Percentiles rank a stretch among this genome's conserved stretches.
phyloP scores from a whole-genome alignment of 2,329 filamentous ascomycete species.

The Calonectria crousiana region DNA sequence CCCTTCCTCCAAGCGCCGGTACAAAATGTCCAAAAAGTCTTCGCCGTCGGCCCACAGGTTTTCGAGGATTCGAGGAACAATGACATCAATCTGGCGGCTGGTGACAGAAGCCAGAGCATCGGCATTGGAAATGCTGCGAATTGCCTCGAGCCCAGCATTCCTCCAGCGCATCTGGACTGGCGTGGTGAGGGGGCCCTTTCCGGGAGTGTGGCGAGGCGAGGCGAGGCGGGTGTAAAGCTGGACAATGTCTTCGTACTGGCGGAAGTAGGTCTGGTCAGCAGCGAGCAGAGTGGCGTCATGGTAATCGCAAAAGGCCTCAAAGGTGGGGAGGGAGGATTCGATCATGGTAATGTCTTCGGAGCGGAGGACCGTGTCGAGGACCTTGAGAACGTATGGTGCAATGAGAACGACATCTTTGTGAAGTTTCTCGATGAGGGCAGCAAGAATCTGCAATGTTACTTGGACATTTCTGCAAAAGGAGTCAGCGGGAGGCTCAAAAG shows the following conservation, averaged over 20 bases:
- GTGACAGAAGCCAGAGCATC: constrained; percentile 82
- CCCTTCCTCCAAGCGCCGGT: constrained; percentile 74
- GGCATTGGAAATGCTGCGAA: constrained; percentile 83
- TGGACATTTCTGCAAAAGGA: constrained; percentile 80
- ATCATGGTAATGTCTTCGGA: constrained; percentile 93
- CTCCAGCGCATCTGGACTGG: constrained; percentile 85
- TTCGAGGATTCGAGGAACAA: constrained; percentile 87
- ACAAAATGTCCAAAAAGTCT: constrained; percentile 75
- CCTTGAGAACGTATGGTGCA: constrained; percentile 84
- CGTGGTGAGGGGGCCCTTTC: constrained; percentile 71
- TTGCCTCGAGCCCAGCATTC: constrained; percentile 79
- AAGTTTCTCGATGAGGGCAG: constrained; percentile 91
- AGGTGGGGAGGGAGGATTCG: constrained; percentile 88
- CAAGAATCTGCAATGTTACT: constrained; percentile 92
- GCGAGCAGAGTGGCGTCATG: constrained; percentile 89
- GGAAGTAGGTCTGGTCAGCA: constrained; percentile 86
- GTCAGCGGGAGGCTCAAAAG: constrained; percentile 13
- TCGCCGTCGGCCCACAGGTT: constrained; percentile 85
- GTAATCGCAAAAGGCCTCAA: constrained; percentile 88
- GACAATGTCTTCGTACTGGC: constrained; percentile 86
- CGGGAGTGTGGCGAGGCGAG: constrained; percentile 67
- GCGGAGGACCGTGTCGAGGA: constrained; percentile 84
- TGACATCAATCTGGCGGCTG: constrained; percentile 79
- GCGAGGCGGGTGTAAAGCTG: constrained; percentile 84
- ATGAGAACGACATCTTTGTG: constrained; percentile 92